These are phyloP conservation scores for Colletotrichum graminicola DNA, from an alignment of 2,329 filamentous ascomycete genomes.

Conservation along the genomic window DNA sequence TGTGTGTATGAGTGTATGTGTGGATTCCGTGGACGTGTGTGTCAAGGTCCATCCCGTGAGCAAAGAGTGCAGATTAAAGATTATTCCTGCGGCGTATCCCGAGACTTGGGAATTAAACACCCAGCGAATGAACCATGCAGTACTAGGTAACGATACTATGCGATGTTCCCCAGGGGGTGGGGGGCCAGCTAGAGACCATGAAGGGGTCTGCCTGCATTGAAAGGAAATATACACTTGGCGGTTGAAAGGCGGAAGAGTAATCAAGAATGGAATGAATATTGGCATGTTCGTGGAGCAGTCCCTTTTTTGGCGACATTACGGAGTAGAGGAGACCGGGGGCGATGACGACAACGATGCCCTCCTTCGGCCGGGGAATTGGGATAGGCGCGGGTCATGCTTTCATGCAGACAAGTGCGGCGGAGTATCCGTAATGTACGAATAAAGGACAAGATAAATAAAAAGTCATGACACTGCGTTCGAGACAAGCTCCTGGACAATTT, in stretches of 20 bases:
- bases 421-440: too few species aligned
- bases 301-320: conserved; percentile 12
- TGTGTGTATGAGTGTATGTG: conserved; percentile 16
- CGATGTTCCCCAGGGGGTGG: neutral
- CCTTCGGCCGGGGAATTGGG: neutral
- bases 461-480: neutral
- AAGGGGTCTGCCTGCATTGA: neutral
- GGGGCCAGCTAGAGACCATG: too few species aligned
- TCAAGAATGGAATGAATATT: neutral
- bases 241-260: neutral
- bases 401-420: neutral
- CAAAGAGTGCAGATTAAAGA: neutral
- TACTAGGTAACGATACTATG: neutral
- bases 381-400: neutral
- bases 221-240: neutral
- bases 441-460: neutral
- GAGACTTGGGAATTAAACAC: conserved; percentile 3
- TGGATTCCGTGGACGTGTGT: neutral
- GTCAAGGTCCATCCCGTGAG: conserved; percentile 2
- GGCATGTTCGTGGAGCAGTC: neutral
- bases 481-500: neutral
- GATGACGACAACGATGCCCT: conserved; percentile 15
- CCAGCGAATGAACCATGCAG: neutral
- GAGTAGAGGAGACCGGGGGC: neutral
- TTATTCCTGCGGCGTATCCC: conserved; percentile 16